Evolutionary conservation across 306 rosid species (phyloP), one percentile per base, ranked within the genome.

Genomic region (Carpinus fangiana): DNA sequence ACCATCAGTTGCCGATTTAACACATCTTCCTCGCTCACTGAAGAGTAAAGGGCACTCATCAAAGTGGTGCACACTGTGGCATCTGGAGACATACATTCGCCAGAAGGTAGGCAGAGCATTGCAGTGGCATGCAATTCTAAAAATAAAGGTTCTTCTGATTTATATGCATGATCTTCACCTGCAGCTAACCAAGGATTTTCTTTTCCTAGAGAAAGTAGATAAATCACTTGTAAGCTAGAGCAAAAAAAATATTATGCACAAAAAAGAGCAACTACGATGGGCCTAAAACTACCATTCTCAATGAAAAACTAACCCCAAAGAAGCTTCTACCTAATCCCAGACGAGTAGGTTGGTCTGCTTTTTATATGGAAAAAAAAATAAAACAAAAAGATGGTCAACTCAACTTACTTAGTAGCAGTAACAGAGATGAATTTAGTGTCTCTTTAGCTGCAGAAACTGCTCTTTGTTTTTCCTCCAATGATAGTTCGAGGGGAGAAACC

Each of bases 21-120:
- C 80, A 90, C 91, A 78, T 78, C 82, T 73, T 93, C 96, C 43
- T 95, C 90, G 38, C 90, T 91, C 74, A 83, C 90, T 55, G 94
- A 93, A 57, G 93, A 80, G 80, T 91, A 90, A 47, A 95, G 96
- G 76, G 98, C 90, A 92, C 97, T 93, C 56, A 20, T 90, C 81
- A 93, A 77, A 54, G 96, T 86, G 23, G 98, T 82, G 82, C 99
- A 95, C 46, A 91, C 92, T 8, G 96, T 86, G 78, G 98, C 98
- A 82, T 95, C 98, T 26, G 98, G 98, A 77, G 83, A 80, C 84
- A 95, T 78, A 87, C 98, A 90, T 82, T 95, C 97, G 79, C 98
- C 99, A 82, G 99, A 90, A 59, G 96, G 94, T 78, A 88, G 80
- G 86, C 99, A 95, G 72, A 95, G 96, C 98, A 90, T 90, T 62